Evolutionary conservation across 2,329 filamentous ascomycete genomes (phyloP).

Genomic region (Xylariaceae sp.): DNA sequence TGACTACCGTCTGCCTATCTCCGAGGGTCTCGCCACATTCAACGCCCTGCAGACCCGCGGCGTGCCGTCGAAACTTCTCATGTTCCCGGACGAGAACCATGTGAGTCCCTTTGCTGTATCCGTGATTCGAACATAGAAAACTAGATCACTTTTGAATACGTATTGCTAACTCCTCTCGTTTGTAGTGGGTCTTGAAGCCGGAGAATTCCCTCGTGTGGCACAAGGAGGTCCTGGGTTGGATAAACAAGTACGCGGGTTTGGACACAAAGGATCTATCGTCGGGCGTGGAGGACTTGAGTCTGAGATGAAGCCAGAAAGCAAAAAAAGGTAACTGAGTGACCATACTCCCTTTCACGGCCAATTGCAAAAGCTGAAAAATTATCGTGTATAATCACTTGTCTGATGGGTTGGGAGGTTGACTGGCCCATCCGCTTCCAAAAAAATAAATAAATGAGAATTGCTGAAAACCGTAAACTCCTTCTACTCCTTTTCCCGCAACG

Average conservation of each 20-base stretch:
- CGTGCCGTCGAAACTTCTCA: slow-evolving; percentile 71
- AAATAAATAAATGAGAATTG: no score
- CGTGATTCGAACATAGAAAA: no score
- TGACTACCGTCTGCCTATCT: slow-evolving; percentile 81
- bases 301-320: slow-evolving; percentile 10
- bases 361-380: no score
- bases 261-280: slow-evolving; percentile 26
- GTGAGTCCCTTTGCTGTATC: slow-evolving; percentile 30
- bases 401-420: no score
- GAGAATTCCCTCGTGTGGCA: slow-evolving; percentile 94
- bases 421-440: no score
- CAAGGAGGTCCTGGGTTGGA: slow-evolving; percentile 74
- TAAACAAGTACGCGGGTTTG: slow-evolving; percentile 56
- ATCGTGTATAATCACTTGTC: no score
- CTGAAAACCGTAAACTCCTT: no score
- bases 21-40: slow-evolving; percentile 79
- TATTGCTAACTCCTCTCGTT: slow-evolving; percentile 7
- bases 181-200: slow-evolving; percentile 76
- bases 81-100: slow-evolving; percentile 71
- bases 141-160: no score
- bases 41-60: slow-evolving; percentile 74
- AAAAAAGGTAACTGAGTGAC: neutral
- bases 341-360: neutral
- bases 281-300: slow-evolving; percentile 19
- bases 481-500: no score